phyloP scores from a whole-genome alignment of 179 eudicot species.

The Spinacia oleracea region DNA sequence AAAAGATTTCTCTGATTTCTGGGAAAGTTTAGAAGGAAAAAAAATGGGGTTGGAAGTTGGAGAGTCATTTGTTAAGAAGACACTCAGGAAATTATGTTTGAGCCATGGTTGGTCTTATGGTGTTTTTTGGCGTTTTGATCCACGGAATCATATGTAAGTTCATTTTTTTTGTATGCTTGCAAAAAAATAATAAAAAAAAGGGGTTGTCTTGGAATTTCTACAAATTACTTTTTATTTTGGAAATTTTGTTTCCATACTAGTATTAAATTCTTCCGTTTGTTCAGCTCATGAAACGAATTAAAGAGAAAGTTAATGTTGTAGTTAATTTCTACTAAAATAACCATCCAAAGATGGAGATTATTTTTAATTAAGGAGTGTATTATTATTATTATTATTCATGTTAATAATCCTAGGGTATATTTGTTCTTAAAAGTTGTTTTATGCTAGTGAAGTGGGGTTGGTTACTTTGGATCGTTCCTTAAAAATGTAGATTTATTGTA shows the following conservation, averaged over 20 bases:
- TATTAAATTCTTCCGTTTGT: background rate
- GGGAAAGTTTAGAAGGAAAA: background rate
- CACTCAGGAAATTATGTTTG: constrained; percentile 55
- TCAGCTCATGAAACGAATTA: too few species aligned
- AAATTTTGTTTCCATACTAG: background rate
- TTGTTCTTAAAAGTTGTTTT: background rate
- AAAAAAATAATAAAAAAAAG: background rate
- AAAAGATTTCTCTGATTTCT: constrained; percentile 11
- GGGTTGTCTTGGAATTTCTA: background rate
- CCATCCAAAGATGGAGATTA: too few species aligned
- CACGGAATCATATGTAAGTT: constrained; percentile 60
- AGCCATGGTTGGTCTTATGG: constrained; percentile 80
- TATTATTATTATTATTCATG: too few species aligned
- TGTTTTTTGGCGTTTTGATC: constrained; percentile 79
- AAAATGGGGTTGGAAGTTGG: constrained; percentile 41
- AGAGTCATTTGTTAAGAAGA: constrained; percentile 39
- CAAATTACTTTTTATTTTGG: too few species aligned
- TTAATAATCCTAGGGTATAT: too few species aligned
- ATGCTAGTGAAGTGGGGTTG: background rate
- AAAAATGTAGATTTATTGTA: background rate
- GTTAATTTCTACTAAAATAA: background rate
- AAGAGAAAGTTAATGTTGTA: too few species aligned
- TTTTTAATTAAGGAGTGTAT: too few species aligned
- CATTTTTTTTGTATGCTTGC: background rate
- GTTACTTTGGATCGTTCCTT: background rate